Conservation (phyloP, 805 yeast genomes). For the Nematodospora valgi region DNA sequence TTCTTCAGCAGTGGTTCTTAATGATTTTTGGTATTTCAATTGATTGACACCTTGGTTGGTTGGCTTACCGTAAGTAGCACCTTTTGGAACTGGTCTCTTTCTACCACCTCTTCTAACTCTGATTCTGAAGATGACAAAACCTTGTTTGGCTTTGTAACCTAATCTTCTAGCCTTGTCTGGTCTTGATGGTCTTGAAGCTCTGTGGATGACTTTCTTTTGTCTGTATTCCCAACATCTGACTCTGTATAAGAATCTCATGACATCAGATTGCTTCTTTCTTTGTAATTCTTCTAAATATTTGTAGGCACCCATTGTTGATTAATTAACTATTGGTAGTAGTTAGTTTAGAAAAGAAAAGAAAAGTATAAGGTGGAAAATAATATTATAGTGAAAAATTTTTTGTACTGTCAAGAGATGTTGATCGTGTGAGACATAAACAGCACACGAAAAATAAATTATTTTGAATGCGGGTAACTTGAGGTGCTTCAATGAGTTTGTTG, state of each 20-base stretch:
- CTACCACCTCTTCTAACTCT: slow-evolving; percentile 99
- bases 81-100: slow-evolving; percentile 99
- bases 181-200: slow-evolving; percentile 97
- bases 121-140: slow-evolving; percentile 96
- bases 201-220: slow-evolving; percentile 97
- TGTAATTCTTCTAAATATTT: slow-evolving; percentile 98
- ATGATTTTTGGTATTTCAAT: slow-evolving; percentile 98
- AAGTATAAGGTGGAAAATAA: slow-evolving; percentile 2
- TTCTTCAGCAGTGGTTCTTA: slow-evolving; percentile 99
- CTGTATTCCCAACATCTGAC: slow-evolving; percentile 99
- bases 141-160: slow-evolving; percentile 99
- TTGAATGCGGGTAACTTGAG: no score
- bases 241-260: slow-evolving; percentile 96
- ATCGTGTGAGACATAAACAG: background rate
- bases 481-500: no score
- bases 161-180: slow-evolving; percentile 99
- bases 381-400: slow-evolving; percentile 6
- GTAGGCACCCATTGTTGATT: slow-evolving; percentile 93
- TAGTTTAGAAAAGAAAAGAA: slow-evolving; percentile 3
- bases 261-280: slow-evolving; percentile 99
- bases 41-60: slow-evolving; percentile 99
- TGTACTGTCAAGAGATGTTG: background rate
- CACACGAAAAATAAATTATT: slow-evolving; percentile 4
- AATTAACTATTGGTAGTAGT: slow-evolving; percentile 5
- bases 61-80: slow-evolving; percentile 99